Evolutionary conservation across 371 early-diverging fungal species (phyloP), one percentile per base, ranked within the genome.

Genomic region (Synchytrium microbalum): DNA sequence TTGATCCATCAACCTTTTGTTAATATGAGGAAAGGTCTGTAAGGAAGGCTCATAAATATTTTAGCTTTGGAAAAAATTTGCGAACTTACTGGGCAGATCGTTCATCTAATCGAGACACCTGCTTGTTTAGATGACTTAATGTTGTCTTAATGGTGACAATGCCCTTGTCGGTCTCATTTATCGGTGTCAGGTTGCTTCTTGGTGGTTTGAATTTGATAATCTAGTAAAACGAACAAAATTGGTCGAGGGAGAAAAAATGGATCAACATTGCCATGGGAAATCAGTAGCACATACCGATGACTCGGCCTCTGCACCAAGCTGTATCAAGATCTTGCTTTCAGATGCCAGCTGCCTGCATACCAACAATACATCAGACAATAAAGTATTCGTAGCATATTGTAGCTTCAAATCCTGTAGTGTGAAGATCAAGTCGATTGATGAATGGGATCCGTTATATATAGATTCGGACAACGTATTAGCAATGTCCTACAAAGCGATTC

Each of bases 81-180:
- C 32, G 3, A 38, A 66, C 73, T 46, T 66, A 77, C 79, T 67
- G 67, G 62, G 72, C 71, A 1, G 75, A 65, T 33, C 77, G 74
- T 1, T 52, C 60, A 46, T 84, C 82, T 32, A 82, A 62, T 24
- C 76, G 72, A 19, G 78, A 75, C 2, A 81, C 73, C 68, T 84
- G 84, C 2, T 52, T 31, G 16, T 78, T 69, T 2, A 84, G 62
- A n/a, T 73, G 77, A 25, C 70, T 32, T 25, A 76, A 72, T 8
- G 82, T 81, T 10, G 75, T 72, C 55, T 73, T 72, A 27, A 84
- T 70, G 57, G 69, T 74, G 10, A 84, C 60, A 0, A 84, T 66
- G 0, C 82, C 81, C 29, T 72, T 64, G 58, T 84, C 84, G 19
- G 76, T 76, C 24, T 75, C 66, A 3, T 71, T 75, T 25, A 84